Percentiles rank a stretch among this genome's conserved stretches.
Conservation (phyloP, 1,139 yeast species). For the Hyphopichia wangnamkhiaoensis region DNA sequence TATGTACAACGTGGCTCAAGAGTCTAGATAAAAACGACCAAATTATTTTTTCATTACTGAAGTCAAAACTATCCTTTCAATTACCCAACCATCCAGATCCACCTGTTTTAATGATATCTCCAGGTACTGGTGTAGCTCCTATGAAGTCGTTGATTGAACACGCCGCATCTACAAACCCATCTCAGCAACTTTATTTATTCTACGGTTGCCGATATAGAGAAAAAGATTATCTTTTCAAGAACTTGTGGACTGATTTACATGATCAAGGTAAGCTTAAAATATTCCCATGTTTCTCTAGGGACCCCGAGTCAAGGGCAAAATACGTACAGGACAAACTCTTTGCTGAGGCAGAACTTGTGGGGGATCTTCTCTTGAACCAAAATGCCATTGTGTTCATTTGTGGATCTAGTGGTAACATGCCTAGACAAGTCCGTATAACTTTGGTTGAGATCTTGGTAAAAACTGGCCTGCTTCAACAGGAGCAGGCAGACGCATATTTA, state of each 20-base stretch:
- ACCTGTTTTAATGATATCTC: slow-evolving; percentile 75
- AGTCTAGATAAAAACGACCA: slow-evolving; percentile 46
- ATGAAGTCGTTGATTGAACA: slow-evolving; percentile 64
- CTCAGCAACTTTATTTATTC: slow-evolving; percentile 50
- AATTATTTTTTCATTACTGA: slow-evolving; percentile 57
- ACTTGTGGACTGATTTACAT: slow-evolving; percentile 49
- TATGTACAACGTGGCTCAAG: slow-evolving; percentile 80
- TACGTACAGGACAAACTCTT: slow-evolving; percentile 78
- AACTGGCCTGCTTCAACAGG: slow-evolving; percentile 35
- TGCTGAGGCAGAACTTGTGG: slow-evolving; percentile 47
- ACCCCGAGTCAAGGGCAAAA: slow-evolving; percentile 37
- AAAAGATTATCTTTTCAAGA: slow-evolving; percentile 69
- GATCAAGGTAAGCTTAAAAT: slow-evolving; percentile 36
- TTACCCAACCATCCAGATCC: slow-evolving; percentile 18
- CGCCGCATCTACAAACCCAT: slow-evolving; percentile 8
- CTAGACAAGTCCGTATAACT: slow-evolving; percentile 82
- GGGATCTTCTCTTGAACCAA: slow-evolving; percentile 52
- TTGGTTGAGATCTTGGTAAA: slow-evolving; percentile 59
- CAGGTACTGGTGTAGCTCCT: slow-evolving; percentile 95
- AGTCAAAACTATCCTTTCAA: slow-evolving; percentile 41
- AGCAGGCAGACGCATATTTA: slow-evolving; percentile 53
- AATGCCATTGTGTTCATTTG: slow-evolving; percentile 73
- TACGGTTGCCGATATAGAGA: slow-evolving; percentile 72
- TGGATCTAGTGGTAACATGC: slow-evolving; percentile 96
- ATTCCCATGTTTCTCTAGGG: slow-evolving; percentile 66